phyloP scores from a whole-genome alignment of 805 yeast genomes.

The Isabelozyma heimii region DNA sequence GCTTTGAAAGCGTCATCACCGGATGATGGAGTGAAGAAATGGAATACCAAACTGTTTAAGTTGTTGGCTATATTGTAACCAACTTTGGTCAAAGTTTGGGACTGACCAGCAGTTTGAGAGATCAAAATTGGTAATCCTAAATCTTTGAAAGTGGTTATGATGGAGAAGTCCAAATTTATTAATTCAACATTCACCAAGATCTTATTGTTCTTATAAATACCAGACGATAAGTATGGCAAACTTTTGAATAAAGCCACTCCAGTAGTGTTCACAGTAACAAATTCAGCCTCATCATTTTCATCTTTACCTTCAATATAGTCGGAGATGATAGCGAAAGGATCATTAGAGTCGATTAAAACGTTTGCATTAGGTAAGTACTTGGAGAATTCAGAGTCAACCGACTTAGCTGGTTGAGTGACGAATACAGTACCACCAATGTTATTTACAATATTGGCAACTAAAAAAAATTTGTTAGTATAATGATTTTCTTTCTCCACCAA shows the following conservation, averaged over 20 bases:
- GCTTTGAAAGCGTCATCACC: conserved; percentile 9
- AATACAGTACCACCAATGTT: conserved; percentile 32
- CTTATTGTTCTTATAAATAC: conserved; percentile 33
- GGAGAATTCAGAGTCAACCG: conserved; percentile 34
- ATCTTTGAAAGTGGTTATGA: conserved; percentile 72
- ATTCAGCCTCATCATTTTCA: conserved; percentile 9
- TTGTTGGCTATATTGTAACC: conserved; percentile 56
- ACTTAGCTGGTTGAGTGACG: conserved; percentile 46
- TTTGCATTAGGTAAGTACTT: conserved; percentile 17
- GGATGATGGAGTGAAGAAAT: conserved; percentile 50
- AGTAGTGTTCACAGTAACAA: conserved; percentile 49
- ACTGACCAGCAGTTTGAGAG: conserved; percentile 59
- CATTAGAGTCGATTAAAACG: conserved; percentile 44
- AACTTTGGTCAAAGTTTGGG: conserved; percentile 51
- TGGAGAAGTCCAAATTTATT: conserved; percentile 60
- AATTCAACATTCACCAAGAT: conserved; percentile 64
- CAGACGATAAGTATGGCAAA: conserved; percentile 55
- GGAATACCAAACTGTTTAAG: conserved; percentile 59
- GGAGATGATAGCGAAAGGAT: conserved; percentile 48
- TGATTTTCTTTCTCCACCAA: neutral
- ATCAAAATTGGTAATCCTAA: conserved; percentile 61
- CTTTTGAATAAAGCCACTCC: conserved; percentile 54
- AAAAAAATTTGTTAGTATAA: neutral
- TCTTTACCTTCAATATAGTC: conserved; percentile 14
- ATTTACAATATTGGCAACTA: conserved; percentile 29